phyloP scores from a whole-genome alignment of 139 green algal genomes.

The Coccomyxa sp. region DNA sequence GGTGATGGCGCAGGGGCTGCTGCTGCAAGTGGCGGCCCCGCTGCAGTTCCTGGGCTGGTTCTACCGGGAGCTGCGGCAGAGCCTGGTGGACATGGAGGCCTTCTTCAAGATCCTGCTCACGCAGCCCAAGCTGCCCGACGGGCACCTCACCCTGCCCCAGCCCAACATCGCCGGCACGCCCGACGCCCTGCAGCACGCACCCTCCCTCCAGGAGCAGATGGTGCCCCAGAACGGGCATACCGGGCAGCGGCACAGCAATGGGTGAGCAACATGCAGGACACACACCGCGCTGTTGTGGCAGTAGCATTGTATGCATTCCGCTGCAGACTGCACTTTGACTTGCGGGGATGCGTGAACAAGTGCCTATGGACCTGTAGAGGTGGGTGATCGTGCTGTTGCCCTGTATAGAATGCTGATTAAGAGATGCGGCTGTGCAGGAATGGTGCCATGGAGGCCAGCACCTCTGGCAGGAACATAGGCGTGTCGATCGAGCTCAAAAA shows the following conservation, averaged over 20 bases:
- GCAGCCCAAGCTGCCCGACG: slow-evolving; percentile 51
- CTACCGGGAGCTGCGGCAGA: slow-evolving; percentile 83
- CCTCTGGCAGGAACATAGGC: background rate
- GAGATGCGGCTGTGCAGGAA: too few relatives aligned
- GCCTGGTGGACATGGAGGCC: slow-evolving; percentile 85
- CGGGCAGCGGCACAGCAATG: too few relatives aligned
- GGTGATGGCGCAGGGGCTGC: slow-evolving; percentile 84
- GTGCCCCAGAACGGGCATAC: too few relatives aligned
- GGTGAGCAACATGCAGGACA: too few relatives aligned
- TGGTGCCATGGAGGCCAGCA: slow-evolving; percentile 3
- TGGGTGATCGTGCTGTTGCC: too few relatives aligned
- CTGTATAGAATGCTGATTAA: too few relatives aligned
- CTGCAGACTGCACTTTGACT: too few relatives aligned
- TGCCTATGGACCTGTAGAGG: too few relatives aligned
- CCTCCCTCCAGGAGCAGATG: too few relatives aligned
- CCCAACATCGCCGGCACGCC: slow-evolving; percentile 10
- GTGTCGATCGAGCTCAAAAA: background rate
- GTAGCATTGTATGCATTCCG: too few relatives aligned
- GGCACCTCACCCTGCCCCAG: slow-evolving; percentile 26
- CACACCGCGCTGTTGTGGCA: too few relatives aligned
- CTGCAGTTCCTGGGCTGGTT: slow-evolving; percentile 91
- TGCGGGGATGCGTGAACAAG: too few relatives aligned
- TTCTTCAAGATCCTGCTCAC: slow-evolving; percentile 86
- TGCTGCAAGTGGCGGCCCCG: slow-evolving; percentile 93
- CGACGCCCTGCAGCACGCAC: slow-evolving; percentile 5